Conservation (phyloP, 1,284 basidiomycete genomes). For the Xerocomus cyaneibrunnescens region DNA sequence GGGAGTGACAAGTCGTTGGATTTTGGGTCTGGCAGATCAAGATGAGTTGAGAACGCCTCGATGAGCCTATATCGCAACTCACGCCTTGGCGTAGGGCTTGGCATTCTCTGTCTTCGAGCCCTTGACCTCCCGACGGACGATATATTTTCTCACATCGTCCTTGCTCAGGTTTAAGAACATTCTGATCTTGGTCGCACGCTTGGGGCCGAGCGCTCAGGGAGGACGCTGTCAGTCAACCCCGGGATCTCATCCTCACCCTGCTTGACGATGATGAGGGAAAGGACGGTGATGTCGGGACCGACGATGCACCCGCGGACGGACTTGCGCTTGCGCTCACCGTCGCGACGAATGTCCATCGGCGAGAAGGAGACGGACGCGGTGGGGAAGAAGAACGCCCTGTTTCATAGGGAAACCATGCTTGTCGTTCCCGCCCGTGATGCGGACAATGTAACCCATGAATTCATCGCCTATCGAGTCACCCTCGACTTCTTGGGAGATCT, state of each 20-base stretch:
- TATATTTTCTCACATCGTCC: constrained; percentile 98
- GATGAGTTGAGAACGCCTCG: constrained; percentile 1
- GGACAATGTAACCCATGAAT: constrained; percentile 97
- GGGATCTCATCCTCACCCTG: constrained; percentile 93
- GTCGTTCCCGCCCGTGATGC: constrained; percentile 97
- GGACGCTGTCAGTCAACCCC: constrained; percentile 89
- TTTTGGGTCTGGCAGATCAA: constrained; percentile 62
- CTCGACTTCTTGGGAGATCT: constrained; percentile 93
- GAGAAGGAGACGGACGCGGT: constrained; percentile 95
- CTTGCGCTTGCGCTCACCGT: constrained; percentile 98
- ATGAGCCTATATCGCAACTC: constrained; percentile 40
- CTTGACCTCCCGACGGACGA: constrained; percentile 89
- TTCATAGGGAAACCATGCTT: constrained; percentile 99
- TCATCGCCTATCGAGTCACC: constrained; percentile 93
- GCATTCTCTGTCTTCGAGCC: constrained; percentile 88
- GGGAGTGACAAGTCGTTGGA: constrained; percentile 92
- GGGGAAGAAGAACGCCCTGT: constrained; percentile 94
- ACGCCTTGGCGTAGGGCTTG: constrained; percentile 99
- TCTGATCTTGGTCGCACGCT: constrained; percentile 95
- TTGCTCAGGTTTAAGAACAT: constrained; percentile 98
- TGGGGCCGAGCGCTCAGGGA: constrained; percentile 97
- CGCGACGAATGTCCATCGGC: constrained; percentile 94
- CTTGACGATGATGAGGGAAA: constrained; percentile 95
- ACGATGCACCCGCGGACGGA: constrained; percentile 98
- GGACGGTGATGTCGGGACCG: constrained; percentile 93